Base-by-base conservation (phyloP, 768 basidiomycete species). In the Termitomyces titanicus region DNA sequence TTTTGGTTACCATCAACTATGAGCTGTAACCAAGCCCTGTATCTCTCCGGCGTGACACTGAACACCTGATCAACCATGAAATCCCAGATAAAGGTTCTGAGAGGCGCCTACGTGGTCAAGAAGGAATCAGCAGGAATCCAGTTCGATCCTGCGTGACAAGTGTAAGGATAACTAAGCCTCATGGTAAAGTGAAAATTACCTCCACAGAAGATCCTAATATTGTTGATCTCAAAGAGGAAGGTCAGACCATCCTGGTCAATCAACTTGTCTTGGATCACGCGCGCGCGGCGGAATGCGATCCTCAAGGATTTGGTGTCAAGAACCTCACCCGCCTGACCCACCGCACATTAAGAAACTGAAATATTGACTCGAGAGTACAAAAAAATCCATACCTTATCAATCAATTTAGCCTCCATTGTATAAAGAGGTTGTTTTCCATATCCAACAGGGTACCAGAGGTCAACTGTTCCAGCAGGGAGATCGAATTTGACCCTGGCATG, bases 111-210 rank as follows among this genome's bases (percentile, higher is more conserved):
- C 89, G 79, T 85, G 0, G 94, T 95, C 37, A 96, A 69, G 71
- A 97, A 93, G 1, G 86, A 91, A 68, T 98, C 94, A 0, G 88
- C 89, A 4, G 96, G 96, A 62, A 98, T 98, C 92, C 94, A 94
- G 68, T 94, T 94, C 1, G 88, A 89, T 44, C 93, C 86, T 85
- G 33, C 13, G 20, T 22, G 33, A 45, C 8, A 37, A 6, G 7
- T 12, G 13, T 33, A 18, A 54, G 33, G 5, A 38, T 9, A 50
- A 11, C 18, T 27, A 46, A 45, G 34, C 29, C 29, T 35, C 15
- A 31, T 35, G 44, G 31, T 47, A 47, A 45, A 31, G 44, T 25
- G 45, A 34, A 49, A 60, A 71, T 33, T 49, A 80, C 89, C 95
- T 54, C 93, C 96, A 62, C 86, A 88, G 68, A 98, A 98, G 17